phyloP scores from a whole-genome alignment of 2,329 filamentous ascomycete genomes.

The Biscogniauxia mediterranea region DNA sequence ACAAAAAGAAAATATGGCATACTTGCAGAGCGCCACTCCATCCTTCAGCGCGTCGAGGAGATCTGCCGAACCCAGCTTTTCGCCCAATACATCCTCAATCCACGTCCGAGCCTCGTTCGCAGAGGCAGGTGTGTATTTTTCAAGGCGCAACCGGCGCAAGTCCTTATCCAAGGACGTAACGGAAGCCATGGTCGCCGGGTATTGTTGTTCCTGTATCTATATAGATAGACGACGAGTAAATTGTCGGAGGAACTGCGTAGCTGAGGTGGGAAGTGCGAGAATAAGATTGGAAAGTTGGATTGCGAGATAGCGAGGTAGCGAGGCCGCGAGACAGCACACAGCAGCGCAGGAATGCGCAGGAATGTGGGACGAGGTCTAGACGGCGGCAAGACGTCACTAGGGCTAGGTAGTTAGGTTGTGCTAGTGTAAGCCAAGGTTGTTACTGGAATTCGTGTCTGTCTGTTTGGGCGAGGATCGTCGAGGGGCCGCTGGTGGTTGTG shows the following conservation, averaged over 20 bases:
- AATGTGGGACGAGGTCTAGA: not conserved
- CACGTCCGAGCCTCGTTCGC: conserved; percentile 81
- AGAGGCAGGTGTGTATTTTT: conserved; percentile 88
- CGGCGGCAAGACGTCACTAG: not conserved
- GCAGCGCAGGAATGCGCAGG: not conserved
- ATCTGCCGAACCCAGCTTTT: conserved; percentile 69
- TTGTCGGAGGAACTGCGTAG: too few species aligned
- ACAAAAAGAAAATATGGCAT: conserved; percentile 35
- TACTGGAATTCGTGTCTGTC: not conserved
- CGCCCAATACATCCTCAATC: conserved; percentile 80
- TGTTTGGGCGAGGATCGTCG: not conserved
- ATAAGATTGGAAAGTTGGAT: not conserved
- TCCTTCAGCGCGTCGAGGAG: conserved; percentile 85
- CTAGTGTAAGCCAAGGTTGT: not conserved
- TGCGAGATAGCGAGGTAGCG: too few species aligned
- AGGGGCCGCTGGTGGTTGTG: not conserved
- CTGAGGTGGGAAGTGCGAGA: too few species aligned
- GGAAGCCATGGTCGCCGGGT: conserved; percentile 68
- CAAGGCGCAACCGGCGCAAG: conserved; percentile 86
- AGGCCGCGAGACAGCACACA: too few species aligned
- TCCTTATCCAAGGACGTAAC: conserved; percentile 93
- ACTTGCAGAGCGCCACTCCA: conserved; percentile 91
- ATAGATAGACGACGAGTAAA: too few species aligned
- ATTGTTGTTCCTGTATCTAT: not conserved
- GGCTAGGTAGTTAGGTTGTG: too few species aligned